phyloP scores from a whole-genome alignment of 306 rosid species.

The Vicia faba region DNA sequence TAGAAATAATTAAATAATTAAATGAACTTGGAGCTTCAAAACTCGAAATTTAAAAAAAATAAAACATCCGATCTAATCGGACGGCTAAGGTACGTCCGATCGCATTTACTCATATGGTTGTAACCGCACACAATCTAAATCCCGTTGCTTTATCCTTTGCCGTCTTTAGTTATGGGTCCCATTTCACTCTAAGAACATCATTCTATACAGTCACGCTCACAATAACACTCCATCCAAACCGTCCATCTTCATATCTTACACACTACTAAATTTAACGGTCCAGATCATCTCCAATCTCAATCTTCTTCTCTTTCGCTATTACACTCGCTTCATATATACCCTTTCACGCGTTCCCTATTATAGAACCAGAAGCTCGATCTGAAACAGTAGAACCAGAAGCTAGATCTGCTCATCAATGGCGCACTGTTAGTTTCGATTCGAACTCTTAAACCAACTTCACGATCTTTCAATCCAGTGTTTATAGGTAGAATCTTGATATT shows the following conservation, averaged over 20 bases:
- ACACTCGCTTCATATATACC: conserved; percentile 13
- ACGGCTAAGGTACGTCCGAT: too few species aligned
- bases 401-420: conserved; percentile 33
- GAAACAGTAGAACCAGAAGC: conserved; percentile 35
- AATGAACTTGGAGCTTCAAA: too few species aligned
- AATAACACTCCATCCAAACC: background rate
- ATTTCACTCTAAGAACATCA: background rate
- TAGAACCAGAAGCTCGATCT: background rate
- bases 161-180: background rate
- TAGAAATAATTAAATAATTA: too few species aligned
- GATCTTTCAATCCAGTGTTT: conserved; percentile 18
- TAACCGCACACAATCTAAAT: too few species aligned
- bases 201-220: conserved; percentile 11
- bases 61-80: too few species aligned
- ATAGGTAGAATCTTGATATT: conserved; percentile 28
- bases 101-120: too few species aligned
- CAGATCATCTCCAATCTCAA: conserved; percentile 1
- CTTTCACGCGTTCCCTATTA: conserved; percentile 8
- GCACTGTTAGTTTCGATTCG: conserved; percentile 37
- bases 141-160: too few species aligned
- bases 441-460: background rate
- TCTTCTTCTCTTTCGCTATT: background rate
- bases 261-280: background rate
- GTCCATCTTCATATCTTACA: background rate
- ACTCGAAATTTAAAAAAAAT: too few species aligned